Conservation (phyloP, 768 basidiomycete species). For the Boletus subparvulus region DNA sequence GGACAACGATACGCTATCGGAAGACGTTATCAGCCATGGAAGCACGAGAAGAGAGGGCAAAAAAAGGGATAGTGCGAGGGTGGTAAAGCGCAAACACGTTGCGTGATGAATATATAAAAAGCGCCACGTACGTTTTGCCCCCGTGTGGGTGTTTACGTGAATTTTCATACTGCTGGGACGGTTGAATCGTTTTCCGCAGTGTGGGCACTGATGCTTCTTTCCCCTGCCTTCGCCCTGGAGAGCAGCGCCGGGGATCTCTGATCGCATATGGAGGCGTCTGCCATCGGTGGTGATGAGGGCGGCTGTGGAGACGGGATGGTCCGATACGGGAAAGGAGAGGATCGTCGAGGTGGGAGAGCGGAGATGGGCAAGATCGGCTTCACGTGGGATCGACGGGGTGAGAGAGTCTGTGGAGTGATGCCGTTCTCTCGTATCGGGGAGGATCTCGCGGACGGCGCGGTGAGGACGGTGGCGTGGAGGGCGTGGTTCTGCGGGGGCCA, state of each 20-base stretch:
- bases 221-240: constrained; percentile 34
- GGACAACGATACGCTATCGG: constrained; percentile 68
- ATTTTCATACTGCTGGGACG: constrained; percentile 43
- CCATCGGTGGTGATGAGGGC: constrained; percentile 30
- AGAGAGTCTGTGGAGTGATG: constrained; percentile 24
- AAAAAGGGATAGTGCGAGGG: constrained; percentile 13
- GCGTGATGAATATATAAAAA: constrained; percentile 13
- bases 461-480: constrained; percentile 17
- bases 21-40: constrained; percentile 15
- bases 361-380: constrained; percentile 30
- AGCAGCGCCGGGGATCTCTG: constrained; percentile 26
- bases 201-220: constrained; percentile 39
- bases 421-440: constrained; percentile 25
- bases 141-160: constrained; percentile 43
- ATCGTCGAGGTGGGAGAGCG: constrained; percentile 34
- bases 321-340: constrained; percentile 35
- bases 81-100: constrained; percentile 24
- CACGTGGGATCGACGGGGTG: constrained; percentile 31
- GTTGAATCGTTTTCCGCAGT: constrained; percentile 43
- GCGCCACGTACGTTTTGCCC: constrained; percentile 36
- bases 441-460: constrained; percentile 24
- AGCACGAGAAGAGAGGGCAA: neutral
- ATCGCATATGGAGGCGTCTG: constrained; percentile 30
- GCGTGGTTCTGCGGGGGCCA: constrained; percentile 23
- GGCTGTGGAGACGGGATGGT: constrained; percentile 27